A percentile compares a stretch with the other conserved stretches of the same genome.
phyloP scores from a whole-genome alignment of 2,329 filamentous ascomycete species.

The Blumeria hordei region DNA sequence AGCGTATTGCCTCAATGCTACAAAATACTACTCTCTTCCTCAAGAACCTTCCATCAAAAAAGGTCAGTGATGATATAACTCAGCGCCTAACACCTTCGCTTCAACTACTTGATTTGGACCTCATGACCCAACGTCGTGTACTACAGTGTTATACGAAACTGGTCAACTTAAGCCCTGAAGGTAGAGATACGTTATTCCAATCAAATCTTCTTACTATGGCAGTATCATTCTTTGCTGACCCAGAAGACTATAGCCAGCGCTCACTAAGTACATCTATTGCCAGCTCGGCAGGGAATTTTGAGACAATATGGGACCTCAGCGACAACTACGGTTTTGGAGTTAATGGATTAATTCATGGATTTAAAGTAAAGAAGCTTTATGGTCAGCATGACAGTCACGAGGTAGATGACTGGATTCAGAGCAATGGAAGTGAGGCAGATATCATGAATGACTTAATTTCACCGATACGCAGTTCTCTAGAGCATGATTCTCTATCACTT shows the following conservation, averaged over 20 bases:
- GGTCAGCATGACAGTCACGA: constrained; percentile 37
- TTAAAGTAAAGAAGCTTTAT: constrained; percentile 44
- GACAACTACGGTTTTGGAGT: constrained; percentile 93
- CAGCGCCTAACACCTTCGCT: constrained; percentile 66
- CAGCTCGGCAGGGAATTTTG: constrained; percentile 69
- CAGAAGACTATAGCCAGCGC: constrained; percentile 64
- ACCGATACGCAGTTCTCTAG: constrained; percentile 60
- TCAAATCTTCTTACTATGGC: constrained; percentile 79
- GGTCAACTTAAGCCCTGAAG: constrained; percentile 68
- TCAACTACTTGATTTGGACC: constrained; percentile 70
- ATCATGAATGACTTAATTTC: constrained; percentile 38
- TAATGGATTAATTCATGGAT: constrained; percentile 59
- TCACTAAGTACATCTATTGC: constrained; percentile 81
- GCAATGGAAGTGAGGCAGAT: constrained; percentile 34
- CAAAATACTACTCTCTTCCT: constrained; percentile 83
- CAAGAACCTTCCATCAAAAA: constrained; percentile 61
- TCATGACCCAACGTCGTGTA: constrained; percentile 82
- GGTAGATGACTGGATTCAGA: constrained; percentile 24
- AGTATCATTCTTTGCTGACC: constrained; percentile 78
- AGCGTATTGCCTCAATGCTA: constrained; percentile 77
- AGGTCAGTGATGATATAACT: constrained; percentile 63
- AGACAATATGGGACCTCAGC: constrained; percentile 81
- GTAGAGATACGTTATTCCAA: constrained; percentile 66
- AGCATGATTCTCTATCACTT: constrained; percentile 68
- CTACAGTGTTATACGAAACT: constrained; percentile 88